Evolutionary conservation across 2,329 filamentous ascomycete species (phyloP).

Genomic region (Aspergillus puulaauensis): DNA sequence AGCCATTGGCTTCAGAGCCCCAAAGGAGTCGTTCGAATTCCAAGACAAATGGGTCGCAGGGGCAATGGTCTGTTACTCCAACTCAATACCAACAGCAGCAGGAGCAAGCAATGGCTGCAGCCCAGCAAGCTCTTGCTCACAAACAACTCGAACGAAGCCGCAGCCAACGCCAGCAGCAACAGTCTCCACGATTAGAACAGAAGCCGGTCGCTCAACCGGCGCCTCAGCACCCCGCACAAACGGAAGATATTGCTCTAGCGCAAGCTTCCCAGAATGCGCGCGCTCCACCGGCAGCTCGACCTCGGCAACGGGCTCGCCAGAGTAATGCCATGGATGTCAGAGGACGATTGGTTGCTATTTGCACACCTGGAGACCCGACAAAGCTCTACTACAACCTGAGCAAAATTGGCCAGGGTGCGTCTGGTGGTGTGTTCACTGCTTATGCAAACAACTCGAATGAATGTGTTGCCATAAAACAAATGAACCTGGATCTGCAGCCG

Average conservation of each 20-base stretch:
- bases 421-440: constrained; percentile 90
- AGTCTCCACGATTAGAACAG: constrained; percentile 55
- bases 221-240: constrained; percentile 38
- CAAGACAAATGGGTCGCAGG: constrained; percentile 55
- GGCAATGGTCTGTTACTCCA: constrained; percentile 46
- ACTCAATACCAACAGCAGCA: constrained; percentile 67
- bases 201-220: constrained; percentile 24
- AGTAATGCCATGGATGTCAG: constrained; percentile 81
- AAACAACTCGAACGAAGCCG: constrained; percentile 69
- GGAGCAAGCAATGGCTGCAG: constrained; percentile 76
- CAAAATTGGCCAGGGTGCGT: constrained; percentile 97
- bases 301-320: constrained; percentile 74
- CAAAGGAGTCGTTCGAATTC: constrained; percentile 70
- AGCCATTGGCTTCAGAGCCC: constrained; percentile 65
- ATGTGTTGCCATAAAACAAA: constrained; percentile 97
- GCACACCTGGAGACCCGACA: constrained; percentile 83
- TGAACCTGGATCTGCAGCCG: constrained; percentile 97
- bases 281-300: constrained; percentile 61
- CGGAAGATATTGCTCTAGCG: constrained; percentile 38
- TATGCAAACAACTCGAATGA: constrained; percentile 81
- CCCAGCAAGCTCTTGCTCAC: constrained; percentile 72
- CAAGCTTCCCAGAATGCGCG: constrained; percentile 29
- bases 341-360: constrained; percentile 80
- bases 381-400: constrained; percentile 82
- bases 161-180: constrained; percentile 67